Evolutionary conservation across 495 filamentous ascomycete genomes (phyloP).

Genomic region (Apodospora peruviana): DNA sequence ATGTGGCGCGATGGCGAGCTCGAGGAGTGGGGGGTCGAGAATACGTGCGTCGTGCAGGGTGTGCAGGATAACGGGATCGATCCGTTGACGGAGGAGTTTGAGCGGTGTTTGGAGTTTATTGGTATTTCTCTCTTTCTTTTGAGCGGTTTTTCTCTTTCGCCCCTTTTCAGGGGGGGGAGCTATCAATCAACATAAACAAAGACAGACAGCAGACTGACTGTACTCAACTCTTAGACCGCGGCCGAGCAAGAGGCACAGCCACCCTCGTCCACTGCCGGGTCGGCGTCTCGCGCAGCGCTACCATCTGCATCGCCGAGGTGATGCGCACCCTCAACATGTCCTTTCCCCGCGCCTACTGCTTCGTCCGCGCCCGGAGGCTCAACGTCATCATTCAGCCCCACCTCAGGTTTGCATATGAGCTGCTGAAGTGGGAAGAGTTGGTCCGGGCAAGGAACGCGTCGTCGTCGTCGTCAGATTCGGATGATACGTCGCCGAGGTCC

Average conservation of each 20-base stretch:
- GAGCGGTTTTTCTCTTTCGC: constrained; percentile 2
- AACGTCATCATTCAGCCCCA: constrained; percentile 62
- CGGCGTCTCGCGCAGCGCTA: constrained; percentile 89
- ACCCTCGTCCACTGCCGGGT: constrained; percentile 96
- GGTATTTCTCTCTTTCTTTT: constrained; percentile 41
- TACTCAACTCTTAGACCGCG: constrained; percentile 51
- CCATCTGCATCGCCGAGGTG: constrained; percentile 97
- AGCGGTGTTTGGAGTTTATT: constrained; percentile 84
- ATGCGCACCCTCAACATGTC: constrained; percentile 76
- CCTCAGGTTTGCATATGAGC: constrained; percentile 57
- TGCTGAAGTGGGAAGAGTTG: constrained; percentile 91
- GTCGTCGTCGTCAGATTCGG: background rate
- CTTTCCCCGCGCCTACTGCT: constrained; percentile 93
- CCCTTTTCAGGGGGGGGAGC: constrained; percentile 1
- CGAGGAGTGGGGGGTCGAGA: constrained; percentile 63
- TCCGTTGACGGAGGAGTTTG: constrained; percentile 80
- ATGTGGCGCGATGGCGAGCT: constrained; percentile 68
- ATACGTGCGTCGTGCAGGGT: constrained; percentile 69
- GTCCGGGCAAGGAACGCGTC: constrained; percentile 24
- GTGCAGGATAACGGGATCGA: constrained; percentile 98
- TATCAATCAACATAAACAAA: too few species aligned
- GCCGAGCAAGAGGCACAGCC: constrained; percentile 67
- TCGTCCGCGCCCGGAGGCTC: constrained; percentile 82
- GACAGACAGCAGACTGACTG: too few species aligned
- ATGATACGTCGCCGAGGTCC: background rate